Conservation (phyloP, 2,329 filamentous ascomycete species). For the Anisogramma anomala region DNA sequence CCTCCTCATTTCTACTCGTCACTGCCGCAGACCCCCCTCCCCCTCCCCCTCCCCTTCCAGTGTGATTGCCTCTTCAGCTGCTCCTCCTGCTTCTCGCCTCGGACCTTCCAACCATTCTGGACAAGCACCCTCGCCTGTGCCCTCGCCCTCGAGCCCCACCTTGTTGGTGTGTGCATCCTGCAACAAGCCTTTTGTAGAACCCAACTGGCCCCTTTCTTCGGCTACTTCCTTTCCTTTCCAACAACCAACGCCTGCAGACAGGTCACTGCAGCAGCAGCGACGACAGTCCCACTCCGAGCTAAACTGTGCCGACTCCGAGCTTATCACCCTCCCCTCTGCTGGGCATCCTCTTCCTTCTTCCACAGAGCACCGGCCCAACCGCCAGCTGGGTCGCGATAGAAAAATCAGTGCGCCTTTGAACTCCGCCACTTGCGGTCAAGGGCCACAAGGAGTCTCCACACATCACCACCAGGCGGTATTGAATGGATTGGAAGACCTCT, state of each 20-base stretch:
- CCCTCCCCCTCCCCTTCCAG: neutral
- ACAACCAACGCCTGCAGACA: too few relatives aligned
- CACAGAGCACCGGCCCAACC: conserved; percentile 4
- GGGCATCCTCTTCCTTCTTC: conserved; percentile 1
- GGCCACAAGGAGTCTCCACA: conserved; percentile 1
- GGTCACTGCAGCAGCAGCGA: neutral
- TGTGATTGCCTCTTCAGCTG: neutral
- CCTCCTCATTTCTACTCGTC: neutral
- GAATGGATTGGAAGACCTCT: conserved; percentile 28
- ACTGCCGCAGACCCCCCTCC: neutral
- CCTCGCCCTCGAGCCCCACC: conserved; percentile 2
- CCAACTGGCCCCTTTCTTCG: conserved; percentile 1
- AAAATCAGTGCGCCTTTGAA: neutral
- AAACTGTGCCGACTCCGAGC: neutral
- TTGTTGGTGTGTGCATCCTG: conserved; percentile 5
- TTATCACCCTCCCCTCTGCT: neutral
- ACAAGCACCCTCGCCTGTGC: neutral
- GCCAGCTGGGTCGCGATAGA: conserved; percentile 1
- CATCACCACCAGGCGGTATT: conserved; percentile 11
- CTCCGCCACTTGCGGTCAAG: neutral
- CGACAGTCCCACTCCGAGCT: conserved; percentile 3
- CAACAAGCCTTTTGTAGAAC: neutral
- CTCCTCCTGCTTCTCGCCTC: neutral
- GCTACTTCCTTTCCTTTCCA: conserved; percentile 2
- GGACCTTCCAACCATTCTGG: neutral